Base-by-base conservation (phyloP, 139 green algal genomes). In the Chlamydomonas schloesseri region DNA sequence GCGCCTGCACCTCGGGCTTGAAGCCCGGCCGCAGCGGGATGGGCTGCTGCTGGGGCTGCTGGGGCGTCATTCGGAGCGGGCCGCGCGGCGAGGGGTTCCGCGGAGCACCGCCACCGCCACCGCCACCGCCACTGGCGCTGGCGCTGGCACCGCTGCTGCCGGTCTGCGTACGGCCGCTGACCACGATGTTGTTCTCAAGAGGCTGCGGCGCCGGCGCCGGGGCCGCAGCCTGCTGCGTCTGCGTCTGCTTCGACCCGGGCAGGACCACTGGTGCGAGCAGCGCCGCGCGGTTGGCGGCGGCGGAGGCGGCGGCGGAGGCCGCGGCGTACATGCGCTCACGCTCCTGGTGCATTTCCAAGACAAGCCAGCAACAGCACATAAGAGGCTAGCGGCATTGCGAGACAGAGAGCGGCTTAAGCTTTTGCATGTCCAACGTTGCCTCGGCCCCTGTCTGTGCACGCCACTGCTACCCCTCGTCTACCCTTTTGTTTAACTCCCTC, bases 281-380 rank as follows among this genome's bases (percentile, higher is more conserved):
- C 24, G 65, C 18, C 24, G n/a, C 65, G 5, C 65, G n/a, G n/a
- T 28, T 21, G 10, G 65, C n/a, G 65, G 14, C 65, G n/a, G n/a
- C 65, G 42, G n/a, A 11, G 60, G 60, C 24, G 60, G 60, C 24
- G 64, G 64, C 5, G 64, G n/a, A 42, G 64, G n/a, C 64, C 3
- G 78, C 37, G 23, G 78, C 64, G 78, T 84, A 84, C 78, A 75
- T 65, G 0, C 46, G 64, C 64, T 84, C 78, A 10, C 64, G 78
- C 37, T 84, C 78, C 78, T 84, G 64, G n/a, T n/a, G n/a, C n/a
- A n/a, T n/a, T n/a, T n/a, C n/a, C 64, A 34, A 4, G 37, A 2
- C 5, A 76, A 76, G 31, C 33, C 20, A 29, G 9, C 23, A 68
- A n/a, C n/a, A n/a, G n/a, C n/a, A n/a, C n/a, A n/a, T n/a, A n/a